Evolutionary conservation across 345 rosid genomes (phyloP).

Genomic region (Atalantia buxifolia): DNA sequence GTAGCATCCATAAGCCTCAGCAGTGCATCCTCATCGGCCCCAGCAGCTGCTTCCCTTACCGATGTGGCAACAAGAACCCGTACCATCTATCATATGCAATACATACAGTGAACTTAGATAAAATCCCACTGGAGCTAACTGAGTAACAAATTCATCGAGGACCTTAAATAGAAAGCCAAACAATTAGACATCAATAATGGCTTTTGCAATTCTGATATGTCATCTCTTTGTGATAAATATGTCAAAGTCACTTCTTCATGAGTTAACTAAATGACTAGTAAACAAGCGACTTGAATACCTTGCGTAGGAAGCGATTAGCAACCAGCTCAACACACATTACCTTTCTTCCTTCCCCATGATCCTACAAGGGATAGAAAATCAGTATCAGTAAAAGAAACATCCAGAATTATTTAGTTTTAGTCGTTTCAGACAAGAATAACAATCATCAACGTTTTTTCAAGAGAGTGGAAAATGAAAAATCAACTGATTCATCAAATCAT

Average conservation of each 20-base stretch:
- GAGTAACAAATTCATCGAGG: not conserved
- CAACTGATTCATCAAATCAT: not conserved
- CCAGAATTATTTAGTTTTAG: not conserved
- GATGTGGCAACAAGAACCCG: constrained; percentile 89
- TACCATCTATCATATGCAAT: constrained; percentile 57
- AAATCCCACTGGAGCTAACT: not conserved
- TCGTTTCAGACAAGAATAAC: not conserved
- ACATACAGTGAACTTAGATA: not conserved
- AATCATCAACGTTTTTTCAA: not conserved
- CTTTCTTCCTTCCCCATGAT: constrained; percentile 43
- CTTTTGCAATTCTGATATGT: not conserved
- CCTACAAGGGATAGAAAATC: constrained; percentile 32
- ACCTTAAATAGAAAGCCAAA: not conserved
- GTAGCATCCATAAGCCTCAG: constrained; percentile 73
- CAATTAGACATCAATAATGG: not conserved
- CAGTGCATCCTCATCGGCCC: constrained; percentile 70
- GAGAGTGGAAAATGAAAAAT: too few relatives aligned
- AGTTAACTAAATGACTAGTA: not conserved
- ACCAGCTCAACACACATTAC: constrained; percentile 90
- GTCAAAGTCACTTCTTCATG: not conserved
- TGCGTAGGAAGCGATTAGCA: constrained; percentile 89
- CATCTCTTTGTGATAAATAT: not conserved
- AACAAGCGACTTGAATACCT: constrained; percentile 39
- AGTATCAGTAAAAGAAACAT: not conserved
- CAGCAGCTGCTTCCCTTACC: constrained; percentile 92